Base-by-base conservation (phyloP, 2,329 filamentous ascomycete genomes). In the Sporothrix dimorphospora region DNA sequence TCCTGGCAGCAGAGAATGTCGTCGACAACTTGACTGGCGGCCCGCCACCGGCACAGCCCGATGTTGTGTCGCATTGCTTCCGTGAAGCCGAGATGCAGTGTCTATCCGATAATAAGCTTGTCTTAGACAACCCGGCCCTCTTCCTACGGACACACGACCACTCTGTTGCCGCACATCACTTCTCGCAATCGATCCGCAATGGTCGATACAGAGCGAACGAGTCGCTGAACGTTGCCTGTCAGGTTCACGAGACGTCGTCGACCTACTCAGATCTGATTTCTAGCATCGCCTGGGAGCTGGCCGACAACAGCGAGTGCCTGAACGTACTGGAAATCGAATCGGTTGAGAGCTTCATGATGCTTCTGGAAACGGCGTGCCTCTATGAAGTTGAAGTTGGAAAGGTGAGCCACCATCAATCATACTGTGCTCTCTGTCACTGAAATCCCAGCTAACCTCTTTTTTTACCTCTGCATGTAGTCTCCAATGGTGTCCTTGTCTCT, bases 251-350 rank as follows among this genome's bases (percentile, higher is more conserved):
- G 27, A 71, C 69, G 9, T 67, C 74, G 4, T 71, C 76, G 1
- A 76, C 77, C 0, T 79, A 78, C 72, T 75, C 77, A 11, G 78
- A 79, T n/a, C 40, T 79, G n/a, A 78, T 79, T 21, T 74, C 78
- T 12, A 73, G 73, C 7, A 78, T 79, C 12, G 78, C 76, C 1
- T 79, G 78, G 78, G 78, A 79, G 45, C 73, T 79, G n/a, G 76
- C 77, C 1, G 78, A 79, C 71, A 79, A 79, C 66, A 73, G 74
- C 55, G 71, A 74, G 2, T 70, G 77, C 12, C 19, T 78, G 38
- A 67, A 69, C 2, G 61, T 77, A 16, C 75, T 79, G 1, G 78
- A 79, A 49, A 77, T 79, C 42, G 76, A 73, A 59, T 79, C 76
- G 0, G 77, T 77, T 71, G 75, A 79, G 7, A 73, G 66, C 65